A percentile compares a stretch with the other conserved stretches of the same genome.
Evolutionary conservation across 2,329 filamentous ascomycete genomes (phyloP).

Genomic region (Rosellinia necatrix): DNA sequence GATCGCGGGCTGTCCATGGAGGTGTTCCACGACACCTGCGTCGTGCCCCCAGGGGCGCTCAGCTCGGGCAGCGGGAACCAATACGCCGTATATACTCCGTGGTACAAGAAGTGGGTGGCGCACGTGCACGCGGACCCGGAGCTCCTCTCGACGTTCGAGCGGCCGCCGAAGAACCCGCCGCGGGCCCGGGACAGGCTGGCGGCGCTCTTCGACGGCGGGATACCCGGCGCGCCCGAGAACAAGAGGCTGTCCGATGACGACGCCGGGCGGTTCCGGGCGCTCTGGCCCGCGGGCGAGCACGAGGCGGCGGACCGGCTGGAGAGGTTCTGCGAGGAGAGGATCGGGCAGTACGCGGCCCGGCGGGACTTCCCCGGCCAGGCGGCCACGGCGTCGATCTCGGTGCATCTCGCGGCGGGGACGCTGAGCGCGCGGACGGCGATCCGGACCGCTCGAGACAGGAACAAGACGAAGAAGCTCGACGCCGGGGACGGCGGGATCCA

Average conservation of each 20-base stretch:
- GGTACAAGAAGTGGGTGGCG: constrained; percentile 77
- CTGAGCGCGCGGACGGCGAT: constrained; percentile 70
- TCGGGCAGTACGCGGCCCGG: constrained; percentile 63
- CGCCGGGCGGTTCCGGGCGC: constrained; percentile 55
- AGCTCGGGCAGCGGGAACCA: constrained; percentile 72
- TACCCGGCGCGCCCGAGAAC: constrained; percentile 66
- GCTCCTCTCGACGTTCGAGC: constrained; percentile 64
- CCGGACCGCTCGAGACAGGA: constrained; percentile 59
- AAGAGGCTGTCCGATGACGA: constrained; percentile 67
- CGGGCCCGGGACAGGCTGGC: constrained; percentile 44
- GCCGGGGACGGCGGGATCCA: constrained; percentile 68
- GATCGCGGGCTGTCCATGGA: constrained; percentile 69
- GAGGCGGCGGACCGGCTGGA: constrained; percentile 68
- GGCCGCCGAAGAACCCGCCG: constrained; percentile 60
- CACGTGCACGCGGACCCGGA: constrained; percentile 73
- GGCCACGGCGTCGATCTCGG: constrained; percentile 71
- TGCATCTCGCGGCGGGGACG: constrained; percentile 70
- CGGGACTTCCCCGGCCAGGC: constrained; percentile 69
- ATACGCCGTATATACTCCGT: constrained; percentile 83
- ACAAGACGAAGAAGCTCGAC: constrained; percentile 64
- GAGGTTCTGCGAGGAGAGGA: constrained; percentile 69
- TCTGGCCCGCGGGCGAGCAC: constrained; percentile 79
- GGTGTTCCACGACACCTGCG: constrained; percentile 79
- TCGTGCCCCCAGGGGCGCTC: constrained; percentile 75
- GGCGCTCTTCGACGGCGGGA: constrained; percentile 56